A percentile compares a stretch with the other conserved stretches of the same genome.
phyloP scores from a whole-genome alignment of 805 yeast species.

The Saturnispora diversa region DNA sequence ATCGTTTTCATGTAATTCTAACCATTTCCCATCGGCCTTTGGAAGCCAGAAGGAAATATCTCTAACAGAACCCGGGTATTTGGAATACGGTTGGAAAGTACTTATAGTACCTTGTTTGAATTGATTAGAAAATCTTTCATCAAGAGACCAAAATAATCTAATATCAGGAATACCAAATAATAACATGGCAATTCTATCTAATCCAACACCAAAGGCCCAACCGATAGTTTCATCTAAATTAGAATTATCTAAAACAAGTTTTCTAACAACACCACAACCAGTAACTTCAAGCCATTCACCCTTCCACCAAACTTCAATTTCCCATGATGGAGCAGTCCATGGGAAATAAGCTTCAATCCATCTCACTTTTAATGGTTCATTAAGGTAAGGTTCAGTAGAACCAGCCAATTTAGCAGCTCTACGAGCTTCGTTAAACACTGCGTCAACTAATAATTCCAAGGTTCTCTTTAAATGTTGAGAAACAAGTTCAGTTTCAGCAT shows the following conservation, averaged over 20 bases:
- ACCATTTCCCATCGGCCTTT: slow-evolving; percentile 17
- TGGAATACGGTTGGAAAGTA: slow-evolving; percentile 80
- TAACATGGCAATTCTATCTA: slow-evolving; percentile 93
- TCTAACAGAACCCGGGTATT: slow-evolving; percentile 77
- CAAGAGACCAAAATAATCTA: slow-evolving; percentile 83
- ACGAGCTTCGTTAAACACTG: slow-evolving; percentile 69
- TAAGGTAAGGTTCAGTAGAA: slow-evolving; percentile 48
- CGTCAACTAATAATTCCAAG: slow-evolving; percentile 71
- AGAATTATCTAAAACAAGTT: slow-evolving; percentile 66
- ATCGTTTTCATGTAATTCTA: slow-evolving; percentile 69
- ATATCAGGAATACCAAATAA: slow-evolving; percentile 94
- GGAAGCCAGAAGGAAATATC: slow-evolving; percentile 93
- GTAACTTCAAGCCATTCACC: slow-evolving; percentile 97
- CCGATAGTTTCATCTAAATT: slow-evolving; percentile 65
- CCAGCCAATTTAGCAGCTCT: slow-evolving; percentile 56
- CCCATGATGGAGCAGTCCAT: slow-evolving; percentile 98
- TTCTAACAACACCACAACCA: slow-evolving; percentile 88
- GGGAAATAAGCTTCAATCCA: slow-evolving; percentile 97
- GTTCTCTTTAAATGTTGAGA: slow-evolving; percentile 79
- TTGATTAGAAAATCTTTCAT: slow-evolving; percentile 68
- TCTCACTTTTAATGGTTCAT: slow-evolving; percentile 73
- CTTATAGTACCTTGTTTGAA: slow-evolving; percentile 57
- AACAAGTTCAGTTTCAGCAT: slow-evolving; percentile 58
- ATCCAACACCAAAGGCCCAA: slow-evolving; percentile 97
- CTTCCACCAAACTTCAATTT: slow-evolving; percentile 97